Conservation (phyloP, 2,329 filamentous ascomycete genomes). For the Trichophaea hybrida region DNA sequence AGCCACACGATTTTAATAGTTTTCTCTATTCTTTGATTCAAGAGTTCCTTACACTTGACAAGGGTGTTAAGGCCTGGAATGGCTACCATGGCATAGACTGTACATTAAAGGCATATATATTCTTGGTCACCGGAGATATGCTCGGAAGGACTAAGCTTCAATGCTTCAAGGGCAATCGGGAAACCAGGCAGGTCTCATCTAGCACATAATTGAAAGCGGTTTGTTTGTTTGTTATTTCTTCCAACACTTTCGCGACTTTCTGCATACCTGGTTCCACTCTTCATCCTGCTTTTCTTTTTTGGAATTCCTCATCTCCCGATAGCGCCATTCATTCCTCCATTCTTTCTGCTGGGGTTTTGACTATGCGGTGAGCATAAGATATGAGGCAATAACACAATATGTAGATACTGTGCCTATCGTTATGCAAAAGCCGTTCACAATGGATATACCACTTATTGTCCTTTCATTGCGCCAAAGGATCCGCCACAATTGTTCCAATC, state of each 20-base stretch:
- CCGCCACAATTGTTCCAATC: not conserved
- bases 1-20: conserved; percentile 8
- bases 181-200: too few species aligned
- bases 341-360: too few species aligned
- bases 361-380: too few species aligned
- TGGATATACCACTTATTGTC: not conserved
- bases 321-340: too few species aligned
- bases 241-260: too few species aligned
- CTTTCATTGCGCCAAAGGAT: not conserved
- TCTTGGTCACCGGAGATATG: conserved; percentile 6
- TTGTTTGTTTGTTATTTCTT: too few species aligned
- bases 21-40: conserved; percentile 5
- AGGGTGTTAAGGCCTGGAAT: conserved; percentile 2
- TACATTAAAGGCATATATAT: conserved; percentile 6
- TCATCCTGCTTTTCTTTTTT: too few species aligned
- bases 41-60: conserved; percentile 5
- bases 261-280: too few species aligned
- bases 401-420: conserved; percentile 9
- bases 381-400: too few species aligned
- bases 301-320: too few species aligned
- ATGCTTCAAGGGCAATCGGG: conserved; percentile 5
- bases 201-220: too few species aligned
- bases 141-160: conserved; percentile 8
- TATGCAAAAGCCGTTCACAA: not conserved
- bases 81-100: not conserved